Conservation (phyloP, 495 filamentous ascomycete genomes). For the Aspergillus avenaceus region DNA sequence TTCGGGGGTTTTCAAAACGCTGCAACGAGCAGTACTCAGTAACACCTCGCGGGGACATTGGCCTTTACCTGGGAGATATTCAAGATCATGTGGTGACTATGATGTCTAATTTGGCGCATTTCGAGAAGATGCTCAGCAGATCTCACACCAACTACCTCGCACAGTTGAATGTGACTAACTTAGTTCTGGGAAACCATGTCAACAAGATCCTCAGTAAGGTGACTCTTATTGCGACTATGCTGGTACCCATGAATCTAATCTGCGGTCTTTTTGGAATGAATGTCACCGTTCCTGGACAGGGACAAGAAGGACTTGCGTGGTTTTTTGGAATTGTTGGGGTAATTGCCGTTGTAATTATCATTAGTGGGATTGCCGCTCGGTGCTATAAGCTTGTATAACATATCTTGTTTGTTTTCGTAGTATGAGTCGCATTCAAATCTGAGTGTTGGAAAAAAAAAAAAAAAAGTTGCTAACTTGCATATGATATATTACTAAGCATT, state of each 20-base stretch:
- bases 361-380: slow-evolving; percentile 46
- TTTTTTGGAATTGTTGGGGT: slow-evolving; percentile 78
- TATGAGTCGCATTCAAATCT: not conserved
- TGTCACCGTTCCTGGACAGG: slow-evolving; percentile 70
- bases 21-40: slow-evolving; percentile 96
- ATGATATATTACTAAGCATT: not conserved
- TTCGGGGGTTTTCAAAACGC: slow-evolving; percentile 93
- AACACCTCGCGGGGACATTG: slow-evolving; percentile 91
- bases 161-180: slow-evolving; percentile 86
- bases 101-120: slow-evolving; percentile 93
- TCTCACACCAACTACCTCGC: slow-evolving; percentile 96
- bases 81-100: slow-evolving; percentile 99
- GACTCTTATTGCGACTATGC: slow-evolving; percentile 89
- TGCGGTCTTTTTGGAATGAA: slow-evolving; percentile 98
- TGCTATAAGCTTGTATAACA: slow-evolving; percentile 38
- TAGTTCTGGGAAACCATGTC: slow-evolving; percentile 72
- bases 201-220: slow-evolving; percentile 89
- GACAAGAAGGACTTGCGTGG: slow-evolving; percentile 54
- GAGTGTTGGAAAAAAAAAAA: not conserved
- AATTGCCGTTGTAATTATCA: slow-evolving; percentile 55
- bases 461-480: not conserved
- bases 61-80: slow-evolving; percentile 91
- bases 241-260: slow-evolving; percentile 95
- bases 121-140: slow-evolving; percentile 94
- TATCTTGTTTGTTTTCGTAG: not conserved